Evolutionary conservation across 108 stramenopile species (phyloP).

Genomic region (Nitzschia putrida): DNA sequence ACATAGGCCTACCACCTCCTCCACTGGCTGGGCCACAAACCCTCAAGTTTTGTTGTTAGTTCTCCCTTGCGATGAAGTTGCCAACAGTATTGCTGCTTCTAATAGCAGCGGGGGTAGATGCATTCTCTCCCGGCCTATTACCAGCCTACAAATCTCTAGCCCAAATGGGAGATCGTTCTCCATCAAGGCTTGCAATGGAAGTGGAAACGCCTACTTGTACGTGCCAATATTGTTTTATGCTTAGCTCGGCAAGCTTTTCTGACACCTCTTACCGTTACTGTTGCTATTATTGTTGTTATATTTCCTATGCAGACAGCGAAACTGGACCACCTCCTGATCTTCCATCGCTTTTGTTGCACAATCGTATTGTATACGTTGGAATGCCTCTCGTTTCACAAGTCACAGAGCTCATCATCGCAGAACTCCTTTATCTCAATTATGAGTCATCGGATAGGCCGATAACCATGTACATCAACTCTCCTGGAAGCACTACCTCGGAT

Average conservation of each 20-base stretch:
- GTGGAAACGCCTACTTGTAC: constrained; percentile 34
- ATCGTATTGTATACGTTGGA: constrained; percentile 98
- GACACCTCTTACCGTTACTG: constrained; percentile 13
- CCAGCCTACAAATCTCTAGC: constrained; percentile 15
- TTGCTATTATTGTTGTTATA: constrained; percentile 10
- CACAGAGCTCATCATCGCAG: constrained; percentile 94
- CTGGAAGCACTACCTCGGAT: constrained; percentile 88
- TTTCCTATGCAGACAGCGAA: constrained; percentile 46
- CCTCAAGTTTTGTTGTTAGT: no score
- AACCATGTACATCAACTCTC: constrained; percentile 97
- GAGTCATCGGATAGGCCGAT: constrained; percentile 86
- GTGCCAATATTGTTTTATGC: not conserved
- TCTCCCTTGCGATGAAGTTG: constrained; percentile 16
- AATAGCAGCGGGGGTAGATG: constrained; percentile 7
- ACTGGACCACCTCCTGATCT: constrained; percentile 97
- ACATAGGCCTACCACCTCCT: no score
- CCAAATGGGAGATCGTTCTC: constrained; percentile 10
- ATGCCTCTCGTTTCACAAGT: constrained; percentile 98
- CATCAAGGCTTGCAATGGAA: constrained; percentile 61
- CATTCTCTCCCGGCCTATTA: constrained; percentile 19
- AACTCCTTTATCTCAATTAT: constrained; percentile 95
- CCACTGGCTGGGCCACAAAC: no score
- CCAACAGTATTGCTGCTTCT: constrained; percentile 6
- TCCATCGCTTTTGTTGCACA: constrained; percentile 95
- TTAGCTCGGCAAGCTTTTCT: not conserved